Base-by-base conservation (phyloP, 2,329 filamentous ascomycete genomes). In the Bipolaris gigantea region DNA sequence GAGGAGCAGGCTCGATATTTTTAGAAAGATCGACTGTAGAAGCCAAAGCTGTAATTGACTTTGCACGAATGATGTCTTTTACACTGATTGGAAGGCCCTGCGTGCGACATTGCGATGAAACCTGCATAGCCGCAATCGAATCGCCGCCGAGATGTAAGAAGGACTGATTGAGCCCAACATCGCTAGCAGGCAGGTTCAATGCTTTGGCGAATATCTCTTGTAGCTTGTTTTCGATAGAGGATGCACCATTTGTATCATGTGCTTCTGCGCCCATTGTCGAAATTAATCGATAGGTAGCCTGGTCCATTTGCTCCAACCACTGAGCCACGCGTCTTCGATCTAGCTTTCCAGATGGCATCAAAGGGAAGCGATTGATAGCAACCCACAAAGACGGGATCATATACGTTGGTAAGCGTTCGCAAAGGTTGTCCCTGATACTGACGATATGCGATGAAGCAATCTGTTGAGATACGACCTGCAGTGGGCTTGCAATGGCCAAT, bases 121-220 rank as follows among this genome's bases (percentile, higher is more conserved):
- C 68, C 49, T 72, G 70, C 70, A 73, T 73, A 4, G 70, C 70
- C 33, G 69, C 65, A 48, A 73, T 73, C 4, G 64, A 69, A 43
- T 73, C 71, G n/a, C 71, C 70, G 13, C 71, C 70, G 7, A 73
- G 56, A 40, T 71, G 69, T 30, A 73, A 43, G 54, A 73, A 73
- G 0, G 67, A 70, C 45, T 70, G 67, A 18, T 67, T 72, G 23
- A 71, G 60, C 9, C 67, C 60, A n/a, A 73, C 59, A 21, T 70
- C 64, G 41, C 64, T 63, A 1, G 54, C 13, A 2, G 62, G 55
- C 0, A 73, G 56, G 40, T 70, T 71, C 15, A 73, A 43, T 1
- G 69, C 63, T 27, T 67, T 69, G 3, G 67, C 65, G 33, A 72
- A 70, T 30, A 72, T 71, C 0, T 56, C 55, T 48, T 70, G 70